phyloP scores from a whole-genome alignment of 352 stramenopile species.

The Globisporangium canariense region DNA sequence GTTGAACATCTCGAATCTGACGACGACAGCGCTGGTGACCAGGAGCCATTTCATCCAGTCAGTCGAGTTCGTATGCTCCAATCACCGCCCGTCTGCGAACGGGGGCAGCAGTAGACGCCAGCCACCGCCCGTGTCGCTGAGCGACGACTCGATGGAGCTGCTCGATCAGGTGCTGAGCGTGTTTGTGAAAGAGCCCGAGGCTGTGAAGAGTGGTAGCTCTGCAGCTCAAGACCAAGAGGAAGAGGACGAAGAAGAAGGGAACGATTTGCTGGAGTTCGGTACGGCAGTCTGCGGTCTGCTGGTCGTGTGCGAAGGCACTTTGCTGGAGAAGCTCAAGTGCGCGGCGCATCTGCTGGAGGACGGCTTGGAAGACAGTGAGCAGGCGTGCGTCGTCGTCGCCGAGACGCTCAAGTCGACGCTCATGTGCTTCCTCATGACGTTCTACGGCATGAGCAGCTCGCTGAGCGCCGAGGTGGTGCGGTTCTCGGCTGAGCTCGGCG shows the following conservation, averaged over 20 bases:
- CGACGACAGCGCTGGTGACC: conserved; percentile 31
- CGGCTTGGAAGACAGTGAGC: conserved; percentile 27
- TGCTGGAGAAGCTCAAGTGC: conserved; percentile 57
- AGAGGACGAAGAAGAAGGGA: conserved; percentile 44
- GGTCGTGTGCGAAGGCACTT: conserved; percentile 58
- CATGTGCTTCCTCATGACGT: conserved; percentile 77
- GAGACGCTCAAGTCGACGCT: conserved; percentile 63
- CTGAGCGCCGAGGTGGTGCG: conserved; percentile 67
- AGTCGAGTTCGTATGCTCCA: conserved; percentile 43
- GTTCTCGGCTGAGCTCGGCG: conserved; percentile 64
- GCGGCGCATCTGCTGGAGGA: conserved; percentile 34
- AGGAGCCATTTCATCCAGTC: conserved; percentile 48
- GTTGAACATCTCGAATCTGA: conserved; percentile 17
- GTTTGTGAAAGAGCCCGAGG: conserved; percentile 50
- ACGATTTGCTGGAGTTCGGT: conserved; percentile 50
- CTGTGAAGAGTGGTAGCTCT: conserved; percentile 17
- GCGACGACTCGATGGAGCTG: conserved; percentile 61
- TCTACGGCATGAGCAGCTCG: conserved; percentile 83
- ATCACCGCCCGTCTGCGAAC: conserved; percentile 3
- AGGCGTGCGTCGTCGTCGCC: conserved; percentile 33
- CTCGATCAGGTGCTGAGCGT: conserved; percentile 60
- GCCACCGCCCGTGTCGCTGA: conserved; percentile 31
- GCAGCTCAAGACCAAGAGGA: conserved; percentile 21
- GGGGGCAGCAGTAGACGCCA: conserved; percentile 7
- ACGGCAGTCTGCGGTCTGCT: conserved; percentile 62